phyloP scores from a whole-genome alignment of 768 basidiomycete species.

The Tylopilus sp. region DNA sequence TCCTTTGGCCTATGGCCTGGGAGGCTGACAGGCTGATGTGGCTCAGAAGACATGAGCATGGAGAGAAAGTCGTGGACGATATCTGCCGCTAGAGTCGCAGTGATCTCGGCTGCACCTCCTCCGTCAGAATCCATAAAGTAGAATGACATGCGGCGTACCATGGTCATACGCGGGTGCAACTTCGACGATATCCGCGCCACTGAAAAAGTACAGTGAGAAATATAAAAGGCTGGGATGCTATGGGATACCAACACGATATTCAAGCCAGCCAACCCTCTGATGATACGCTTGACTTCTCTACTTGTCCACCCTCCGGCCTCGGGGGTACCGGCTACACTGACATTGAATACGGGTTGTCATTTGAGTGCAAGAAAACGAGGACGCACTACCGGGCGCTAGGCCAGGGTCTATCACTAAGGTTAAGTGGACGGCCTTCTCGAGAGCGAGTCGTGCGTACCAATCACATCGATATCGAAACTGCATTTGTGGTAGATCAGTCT shows the following conservation, averaged over 20 bases:
- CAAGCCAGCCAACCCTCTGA: conserved; percentile 73
- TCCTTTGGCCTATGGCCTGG: conserved; percentile 15
- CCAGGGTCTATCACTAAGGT: conserved; percentile 54
- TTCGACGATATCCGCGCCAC: conserved; percentile 25
- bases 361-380: not conserved
- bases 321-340: conserved; percentile 67
- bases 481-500: not conserved
- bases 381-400: conserved; percentile 73
- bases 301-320: conserved; percentile 85
- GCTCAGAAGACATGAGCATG: conserved; percentile 32
- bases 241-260: conserved; percentile 61
- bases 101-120: conserved; percentile 33
- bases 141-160: conserved; percentile 9
- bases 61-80: conserved; percentile 45
- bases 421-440: not conserved
- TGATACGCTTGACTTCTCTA: conserved; percentile 75
- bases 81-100: conserved; percentile 42
- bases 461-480: conserved; percentile 79
- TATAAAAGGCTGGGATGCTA: not conserved
- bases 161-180: conserved; percentile 29
- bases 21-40: conserved; percentile 19
- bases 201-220: not conserved
- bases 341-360: not conserved
- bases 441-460: conserved; percentile 42
- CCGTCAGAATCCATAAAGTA: conserved; percentile 4